phyloP scores from a whole-genome alignment of 768 basidiomycete species.

The Hypholoma sublateritium region DNA sequence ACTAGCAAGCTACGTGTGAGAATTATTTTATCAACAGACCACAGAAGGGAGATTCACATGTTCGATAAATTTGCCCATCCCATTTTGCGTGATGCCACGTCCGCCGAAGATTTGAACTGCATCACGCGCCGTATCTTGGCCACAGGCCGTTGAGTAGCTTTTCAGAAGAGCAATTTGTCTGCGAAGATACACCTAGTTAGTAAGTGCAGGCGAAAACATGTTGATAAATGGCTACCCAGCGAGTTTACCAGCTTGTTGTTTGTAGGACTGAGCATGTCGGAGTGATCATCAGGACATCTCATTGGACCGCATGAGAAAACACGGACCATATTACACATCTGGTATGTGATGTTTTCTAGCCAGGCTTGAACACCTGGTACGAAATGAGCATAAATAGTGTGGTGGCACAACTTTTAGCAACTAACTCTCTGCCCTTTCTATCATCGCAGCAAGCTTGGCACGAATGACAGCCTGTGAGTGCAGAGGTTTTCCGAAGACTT shows the following conservation, averaged over 20 bases:
- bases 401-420: neutral
- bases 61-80: slow-evolving; percentile 79
- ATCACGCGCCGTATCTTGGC: slow-evolving; percentile 63
- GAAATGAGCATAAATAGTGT: slow-evolving; percentile 4
- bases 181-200: neutral
- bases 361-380: slow-evolving; percentile 63
- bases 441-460: slow-evolving; percentile 86
- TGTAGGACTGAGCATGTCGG: slow-evolving; percentile 47
- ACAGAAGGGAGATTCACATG: slow-evolving; percentile 43
- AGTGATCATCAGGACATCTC: neutral
- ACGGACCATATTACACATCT: slow-evolving; percentile 81
- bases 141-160: slow-evolving; percentile 60
- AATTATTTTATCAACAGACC: neutral
- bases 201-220: neutral
- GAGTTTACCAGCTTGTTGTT: slow-evolving; percentile 71
- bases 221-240: slow-evolving; percentile 52
- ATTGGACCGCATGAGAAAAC: neutral
- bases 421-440: slow-evolving; percentile 61
- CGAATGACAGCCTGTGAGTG: slow-evolving; percentile 86
- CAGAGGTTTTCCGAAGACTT: slow-evolving; percentile 89
- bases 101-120: slow-evolving; percentile 77
- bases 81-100: slow-evolving; percentile 79
- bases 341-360: slow-evolving; percentile 87
- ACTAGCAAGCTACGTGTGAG: slow-evolving; percentile 34
- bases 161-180: slow-evolving; percentile 76